These are phyloP conservation scores for Tylopilus sp. DNA, from an alignment of 1,284 basidiomycete genomes.

Conservation along the genomic window DNA sequence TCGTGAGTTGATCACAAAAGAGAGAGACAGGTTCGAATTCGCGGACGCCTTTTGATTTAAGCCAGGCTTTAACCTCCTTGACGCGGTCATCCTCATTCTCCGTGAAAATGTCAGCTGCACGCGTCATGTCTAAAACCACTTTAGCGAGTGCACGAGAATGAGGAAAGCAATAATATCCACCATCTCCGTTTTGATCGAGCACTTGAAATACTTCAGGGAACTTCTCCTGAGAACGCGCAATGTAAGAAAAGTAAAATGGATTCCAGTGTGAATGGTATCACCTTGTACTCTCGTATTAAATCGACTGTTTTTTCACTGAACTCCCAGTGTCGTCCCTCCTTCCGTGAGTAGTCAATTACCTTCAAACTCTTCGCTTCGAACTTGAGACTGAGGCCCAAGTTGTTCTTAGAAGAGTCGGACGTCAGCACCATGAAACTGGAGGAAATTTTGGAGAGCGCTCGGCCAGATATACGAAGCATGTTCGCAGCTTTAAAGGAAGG, in stretches of 20 bases:
- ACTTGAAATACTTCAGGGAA: conserved; percentile 81
- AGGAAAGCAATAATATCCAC: conserved; percentile 38
- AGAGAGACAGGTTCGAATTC: conserved; percentile 93
- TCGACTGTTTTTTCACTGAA: conserved; percentile 86
- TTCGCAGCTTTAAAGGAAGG: conserved; percentile 75
- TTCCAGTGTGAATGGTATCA: conserved; percentile 19
- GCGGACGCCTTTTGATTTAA: conserved; percentile 80
- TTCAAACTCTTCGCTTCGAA: conserved; percentile 97
- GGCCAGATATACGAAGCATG: conserved; percentile 65
- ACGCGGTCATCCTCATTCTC: conserved; percentile 68
- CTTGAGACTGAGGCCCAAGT: conserved; percentile 92
- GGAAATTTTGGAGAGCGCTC: conserved; percentile 85
- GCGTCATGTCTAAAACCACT: conserved; percentile 62
- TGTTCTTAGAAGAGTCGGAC: conserved; percentile 74
- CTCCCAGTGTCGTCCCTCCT: conserved; percentile 87
- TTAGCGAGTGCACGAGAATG: conserved; percentile 7
- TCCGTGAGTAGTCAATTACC: conserved; percentile 91
- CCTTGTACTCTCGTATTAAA: conserved; percentile 83
- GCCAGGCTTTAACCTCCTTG: conserved; percentile 81
- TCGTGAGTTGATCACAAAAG: conserved; percentile 88
- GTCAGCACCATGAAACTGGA: conserved; percentile 88
- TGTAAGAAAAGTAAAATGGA: background rate
- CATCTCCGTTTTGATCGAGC: conserved; percentile 66
- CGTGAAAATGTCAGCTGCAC: conserved; percentile 71
- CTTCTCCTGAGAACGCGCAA: conserved; percentile 41